Percentiles rank a stretch among this genome's conserved stretches.
phyloP scores from a whole-genome alignment of 106 monocot genomes.

The Agapanthus africanus region DNA sequence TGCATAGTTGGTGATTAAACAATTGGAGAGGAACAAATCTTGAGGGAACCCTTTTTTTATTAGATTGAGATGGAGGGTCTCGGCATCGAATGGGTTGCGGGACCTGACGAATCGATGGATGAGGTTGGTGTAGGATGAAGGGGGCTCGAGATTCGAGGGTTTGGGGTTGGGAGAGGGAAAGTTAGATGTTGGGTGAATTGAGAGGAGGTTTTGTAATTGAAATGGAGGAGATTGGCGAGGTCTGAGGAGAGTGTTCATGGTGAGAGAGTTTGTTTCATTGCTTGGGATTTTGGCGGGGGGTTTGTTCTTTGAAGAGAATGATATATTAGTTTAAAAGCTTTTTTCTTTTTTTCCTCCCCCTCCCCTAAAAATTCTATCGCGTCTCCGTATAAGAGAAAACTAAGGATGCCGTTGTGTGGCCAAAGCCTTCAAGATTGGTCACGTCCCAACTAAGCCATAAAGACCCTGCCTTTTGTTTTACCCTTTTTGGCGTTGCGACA shows the following conservation, averaged over 20 bases:
- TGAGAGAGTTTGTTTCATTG: neutral
- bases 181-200: neutral
- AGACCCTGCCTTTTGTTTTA: too few species aligned
- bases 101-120: neutral
- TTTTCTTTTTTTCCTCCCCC: too few species aligned
- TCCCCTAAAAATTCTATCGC: too few species aligned
- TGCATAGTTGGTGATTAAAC: conserved; percentile 39
- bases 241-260: neutral
- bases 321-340: too few species aligned
- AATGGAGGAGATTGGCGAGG: neutral
- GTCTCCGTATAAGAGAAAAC: too few species aligned
- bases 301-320: too few species aligned
- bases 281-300: too few species aligned
- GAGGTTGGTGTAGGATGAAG: conserved; percentile 1
- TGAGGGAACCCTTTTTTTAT: conserved; percentile 42
- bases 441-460: too few species aligned
- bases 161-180: neutral
- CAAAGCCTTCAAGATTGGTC: too few species aligned
- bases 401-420: too few species aligned
- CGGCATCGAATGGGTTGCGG: conserved; percentile 1
- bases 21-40: conserved; percentile 60
- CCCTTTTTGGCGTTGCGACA: too few species aligned
- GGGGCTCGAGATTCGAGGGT: too few species aligned
- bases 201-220: neutral
- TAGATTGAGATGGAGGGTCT: conserved; percentile 34